These are phyloP conservation scores for Botryotinia narcissicola DNA, from an alignment of 2,329 filamentous ascomycete species.

Conservation along the genomic window DNA sequence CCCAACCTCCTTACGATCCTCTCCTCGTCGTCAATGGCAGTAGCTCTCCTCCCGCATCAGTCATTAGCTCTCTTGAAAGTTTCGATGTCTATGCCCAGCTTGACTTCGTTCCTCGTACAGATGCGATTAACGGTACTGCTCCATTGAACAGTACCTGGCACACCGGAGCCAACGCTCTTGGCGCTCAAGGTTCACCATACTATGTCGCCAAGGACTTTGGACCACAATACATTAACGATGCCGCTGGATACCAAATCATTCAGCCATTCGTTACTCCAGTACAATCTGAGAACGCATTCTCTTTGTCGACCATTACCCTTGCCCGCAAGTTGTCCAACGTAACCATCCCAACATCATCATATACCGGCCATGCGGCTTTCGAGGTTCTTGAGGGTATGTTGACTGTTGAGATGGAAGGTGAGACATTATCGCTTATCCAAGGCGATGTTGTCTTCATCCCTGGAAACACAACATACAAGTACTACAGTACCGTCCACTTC, in stretches of 20 bases:
- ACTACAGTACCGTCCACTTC: constrained; percentile 37
- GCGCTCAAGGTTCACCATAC: constrained; percentile 40
- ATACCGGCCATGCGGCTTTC: constrained; percentile 40
- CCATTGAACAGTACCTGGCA: constrained; percentile 42
- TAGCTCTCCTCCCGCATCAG: constrained; percentile 23
- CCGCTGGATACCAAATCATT: constrained; percentile 44
- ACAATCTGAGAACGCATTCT: constrained; percentile 45
- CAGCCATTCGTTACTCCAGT: constrained; percentile 44
- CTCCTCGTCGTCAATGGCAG: background rate
- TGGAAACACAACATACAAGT: constrained; percentile 37
- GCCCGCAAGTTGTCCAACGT: constrained; percentile 27
- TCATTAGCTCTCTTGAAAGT: constrained; percentile 41
- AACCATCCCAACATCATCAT: constrained; percentile 31
- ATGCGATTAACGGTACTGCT: constrained; percentile 44
- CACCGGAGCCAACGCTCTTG: constrained; percentile 40
- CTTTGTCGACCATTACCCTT: constrained; percentile 45
- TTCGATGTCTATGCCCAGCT: constrained; percentile 47
- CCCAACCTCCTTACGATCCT: constrained; percentile 41
- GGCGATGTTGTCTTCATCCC: constrained; percentile 45
- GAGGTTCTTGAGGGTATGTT: constrained; percentile 43
- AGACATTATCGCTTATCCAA: constrained; percentile 35
- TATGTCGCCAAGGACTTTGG: constrained; percentile 48
- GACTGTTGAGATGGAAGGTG: constrained; percentile 38
- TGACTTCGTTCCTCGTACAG: constrained; percentile 42
- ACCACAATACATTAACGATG: constrained; percentile 44